phyloP scores from a whole-genome alignment of 805 yeast genomes.

The Nakazawaea siamensis region DNA sequence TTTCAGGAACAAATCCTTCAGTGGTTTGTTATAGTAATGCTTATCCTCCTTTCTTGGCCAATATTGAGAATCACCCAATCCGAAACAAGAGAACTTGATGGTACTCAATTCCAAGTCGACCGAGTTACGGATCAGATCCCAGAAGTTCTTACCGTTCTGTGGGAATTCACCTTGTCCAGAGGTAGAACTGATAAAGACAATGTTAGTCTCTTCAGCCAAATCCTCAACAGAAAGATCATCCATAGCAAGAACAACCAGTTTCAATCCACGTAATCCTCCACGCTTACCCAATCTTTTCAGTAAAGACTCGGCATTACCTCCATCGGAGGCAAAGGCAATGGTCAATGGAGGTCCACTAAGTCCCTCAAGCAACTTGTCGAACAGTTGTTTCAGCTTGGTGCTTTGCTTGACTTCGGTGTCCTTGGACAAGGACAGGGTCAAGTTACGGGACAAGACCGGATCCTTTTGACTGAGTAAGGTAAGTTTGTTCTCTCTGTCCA shows the following conservation, averaged over 20 bases:
- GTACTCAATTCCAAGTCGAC: constrained; percentile 56
- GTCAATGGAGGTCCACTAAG: constrained; percentile 88
- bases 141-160: constrained; percentile 67
- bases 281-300: constrained; percentile 74
- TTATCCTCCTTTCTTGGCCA: constrained; percentile 98
- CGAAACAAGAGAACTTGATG: constrained; percentile 56
- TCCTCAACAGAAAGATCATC: constrained; percentile 71
- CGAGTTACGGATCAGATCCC: constrained; percentile 63
- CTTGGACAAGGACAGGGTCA: constrained; percentile 55
- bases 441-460: constrained; percentile 72
- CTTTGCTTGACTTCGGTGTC: constrained; percentile 52
- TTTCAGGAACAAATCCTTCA: constrained; percentile 60
- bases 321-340: constrained; percentile 83
- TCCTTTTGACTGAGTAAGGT: constrained; percentile 62
- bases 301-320: constrained; percentile 79
- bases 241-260: constrained; percentile 56
- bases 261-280: constrained; percentile 73
- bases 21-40: constrained; percentile 90
- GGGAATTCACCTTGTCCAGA: constrained; percentile 89
- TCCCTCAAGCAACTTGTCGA: constrained; percentile 69
- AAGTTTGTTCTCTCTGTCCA: constrained; percentile 85
- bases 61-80: constrained; percentile 76
- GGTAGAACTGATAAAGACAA: constrained; percentile 64
- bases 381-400: constrained; percentile 68
- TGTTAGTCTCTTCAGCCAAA: constrained; percentile 58